Percentiles rank a stretch among this genome's conserved stretches.
Evolutionary conservation across 495 filamentous ascomycete genomes (phyloP).

Genomic region (Astrothelium subdiscretum): DNA sequence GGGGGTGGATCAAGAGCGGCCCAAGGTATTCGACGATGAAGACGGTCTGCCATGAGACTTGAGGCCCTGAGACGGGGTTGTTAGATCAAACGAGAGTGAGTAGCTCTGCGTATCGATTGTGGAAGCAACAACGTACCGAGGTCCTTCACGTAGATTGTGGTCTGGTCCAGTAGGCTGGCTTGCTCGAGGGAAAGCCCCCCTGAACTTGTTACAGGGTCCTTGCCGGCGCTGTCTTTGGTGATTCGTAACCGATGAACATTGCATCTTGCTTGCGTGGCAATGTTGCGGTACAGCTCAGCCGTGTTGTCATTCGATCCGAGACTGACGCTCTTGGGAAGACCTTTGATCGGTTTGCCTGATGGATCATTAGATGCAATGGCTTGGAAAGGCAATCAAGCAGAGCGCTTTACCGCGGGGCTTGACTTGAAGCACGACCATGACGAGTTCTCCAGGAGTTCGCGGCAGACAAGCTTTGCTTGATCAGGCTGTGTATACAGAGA

Average conservation of each 20-base stretch:
- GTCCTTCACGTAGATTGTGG: constrained; percentile 81
- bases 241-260: constrained; percentile 54
- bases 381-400: neutral
- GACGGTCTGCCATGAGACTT: constrained; percentile 88
- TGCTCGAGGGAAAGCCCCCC: constrained; percentile 51
- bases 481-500: neutral
- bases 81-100: no score
- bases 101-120: neutral
- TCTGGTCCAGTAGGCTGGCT: constrained; percentile 52
- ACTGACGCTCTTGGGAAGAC: constrained; percentile 23
- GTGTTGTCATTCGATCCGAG: constrained; percentile 18
- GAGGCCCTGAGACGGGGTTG: constrained; percentile 48
- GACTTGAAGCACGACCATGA: constrained; percentile 16
- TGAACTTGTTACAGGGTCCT: constrained; percentile 51
- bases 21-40: constrained; percentile 92
- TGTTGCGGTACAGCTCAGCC: constrained; percentile 39
- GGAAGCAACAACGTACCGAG: constrained; percentile 49
- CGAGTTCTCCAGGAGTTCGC: neutral
- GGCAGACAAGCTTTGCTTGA: neutral
- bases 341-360: constrained; percentile 29
- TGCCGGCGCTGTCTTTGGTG: constrained; percentile 60
- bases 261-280: constrained; percentile 43
- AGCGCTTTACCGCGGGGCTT: constrained; percentile 20
- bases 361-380: neutral
- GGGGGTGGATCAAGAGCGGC: constrained; percentile 80